These are phyloP conservation scores for Diospyros kaki DNA, from an alignment of 148 eudicot species.

Conservation along the genomic window DNA sequence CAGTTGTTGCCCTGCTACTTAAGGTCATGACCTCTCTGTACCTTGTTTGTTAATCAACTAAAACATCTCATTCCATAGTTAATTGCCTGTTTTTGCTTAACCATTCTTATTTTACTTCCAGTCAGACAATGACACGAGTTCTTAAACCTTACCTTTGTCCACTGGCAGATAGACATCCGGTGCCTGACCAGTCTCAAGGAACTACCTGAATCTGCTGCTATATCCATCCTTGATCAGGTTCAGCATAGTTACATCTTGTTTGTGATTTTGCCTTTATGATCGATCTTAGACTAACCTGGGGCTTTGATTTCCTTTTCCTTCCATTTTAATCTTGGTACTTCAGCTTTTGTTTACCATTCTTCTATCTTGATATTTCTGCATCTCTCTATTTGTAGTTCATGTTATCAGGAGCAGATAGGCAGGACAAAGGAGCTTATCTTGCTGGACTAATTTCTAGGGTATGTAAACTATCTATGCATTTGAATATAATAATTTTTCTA, in stretches of 20 bases:
- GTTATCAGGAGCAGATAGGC: slow-evolving; percentile 53
- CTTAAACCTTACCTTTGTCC: neutral
- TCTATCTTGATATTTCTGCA: slow-evolving; percentile 12
- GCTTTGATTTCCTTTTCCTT: neutral
- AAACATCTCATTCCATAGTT: neutral
- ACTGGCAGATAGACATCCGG: slow-evolving; percentile 49
- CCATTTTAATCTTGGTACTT: neutral
- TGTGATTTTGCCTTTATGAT: neutral
- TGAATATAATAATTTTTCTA: neutral
- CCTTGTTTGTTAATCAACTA: too few species aligned
- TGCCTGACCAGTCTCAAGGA: slow-evolving; percentile 48
- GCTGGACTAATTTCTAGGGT: slow-evolving; percentile 53
- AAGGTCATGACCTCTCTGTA: neutral
- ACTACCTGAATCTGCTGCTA: slow-evolving; percentile 59
- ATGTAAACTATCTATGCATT: slow-evolving; percentile 9
- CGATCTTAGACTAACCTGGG: neutral
- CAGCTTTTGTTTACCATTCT: neutral
- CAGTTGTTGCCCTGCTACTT: neutral
- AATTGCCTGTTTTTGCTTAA: neutral
- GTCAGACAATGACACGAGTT: neutral
- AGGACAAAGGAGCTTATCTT: slow-evolving; percentile 56
- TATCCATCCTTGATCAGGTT: slow-evolving; percentile 80
- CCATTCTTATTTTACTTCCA: neutral
- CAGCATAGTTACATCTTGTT: slow-evolving; percentile 3
- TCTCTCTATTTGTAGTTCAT: slow-evolving; percentile 45